Evolutionary conservation across 2,329 filamentous ascomycete genomes (phyloP), one percentile per base, ranked within the genome.

Genomic region (Blastomyces gilchristii): DNA sequence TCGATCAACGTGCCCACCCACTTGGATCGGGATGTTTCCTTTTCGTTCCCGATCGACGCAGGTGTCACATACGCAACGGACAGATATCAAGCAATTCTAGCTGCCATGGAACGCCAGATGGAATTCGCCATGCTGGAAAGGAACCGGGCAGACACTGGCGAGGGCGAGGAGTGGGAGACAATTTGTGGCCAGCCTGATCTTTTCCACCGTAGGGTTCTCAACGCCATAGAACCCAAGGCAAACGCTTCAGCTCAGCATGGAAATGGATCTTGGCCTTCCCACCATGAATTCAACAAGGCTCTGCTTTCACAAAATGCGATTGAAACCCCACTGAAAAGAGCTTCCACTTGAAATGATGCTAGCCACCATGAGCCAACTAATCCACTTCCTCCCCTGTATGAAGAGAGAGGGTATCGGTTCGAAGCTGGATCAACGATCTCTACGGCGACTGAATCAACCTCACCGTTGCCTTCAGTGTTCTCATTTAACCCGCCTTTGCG

Each of bases 161-260:
- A 65, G 8, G 61, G 65, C n/a, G 61, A 64, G 45, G 65, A 64
- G 37, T 63, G 64, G 64, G 65, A 64, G 18, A 52, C 60, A 37
- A 64, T 66, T n/a, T 63, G 62, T n/a, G 59, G 53, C 28, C 64
- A 66, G 52, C 64, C 65, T 3, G 65, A 66, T 25, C 28, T 39
- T 12, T 64, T 65, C 62, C 50, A 63, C n/a, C 8, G 60, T 16
- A 61, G 65, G 31, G 62, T 66, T 0, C 31, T 66, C 14, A 64
- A 66, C 58, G 54, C 60, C 28, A 65, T 65, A 25, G 60, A 66
- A 22, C 47, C 64, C 14, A 65, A 63, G 28, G 62, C 57, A 6
- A 66, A 52, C 43, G 60, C 52, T 5, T 65, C 58, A 14, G 62
- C 60, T 50, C 65, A 66, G 25, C 62, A 63, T 43, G 49, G 65